Evolutionary conservation across 106 monocot genomes (phyloP), one percentile per base, ranked within the genome.

Genomic region (Dendrobium nobile): DNA sequence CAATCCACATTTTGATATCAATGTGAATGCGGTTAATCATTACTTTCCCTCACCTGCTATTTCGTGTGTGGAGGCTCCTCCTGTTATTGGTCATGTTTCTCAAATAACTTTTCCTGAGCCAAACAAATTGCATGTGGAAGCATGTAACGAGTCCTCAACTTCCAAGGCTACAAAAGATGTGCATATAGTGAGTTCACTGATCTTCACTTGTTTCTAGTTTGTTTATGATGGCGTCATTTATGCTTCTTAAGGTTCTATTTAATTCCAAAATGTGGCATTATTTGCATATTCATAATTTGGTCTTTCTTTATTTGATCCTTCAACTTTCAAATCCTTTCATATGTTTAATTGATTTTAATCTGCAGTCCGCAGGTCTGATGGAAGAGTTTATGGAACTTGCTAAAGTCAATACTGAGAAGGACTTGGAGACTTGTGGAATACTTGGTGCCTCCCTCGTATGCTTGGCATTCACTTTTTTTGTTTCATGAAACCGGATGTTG

Each of bases 341-440:
- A 19, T 18, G 67, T 75, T 27, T 73, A 64, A 6, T 70, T 70
- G 41, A 44, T 74, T 74, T 74, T 41, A 19, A 7, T 82, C 48
- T 91, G 79, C 86, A 98, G 97, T 98, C 97, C 15, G 89, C 67
- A 9, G 83, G 85, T 73, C 80, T 98, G 84, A 91, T 91, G 90
- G 97, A 94, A 67, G 92, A 94, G 84, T 98, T 98, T 72, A 88
- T 94, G 84, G 92, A 87, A 73, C 97, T 94, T 84, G 94, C 97
- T 22, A 91, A 84, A 84, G 85, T 68, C 20, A 98, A 98, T 82
- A 98, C 97, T 20, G 79, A 86, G 77, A 88, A 89, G 11, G 84
- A 98, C 80, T 80, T 94, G 41, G 97, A 98, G 88, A 98, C 97
- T 78, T 98, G 97, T 79, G 97, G 92, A 26, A 82, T 94, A 81